A percentile compares a stretch with the other conserved stretches of the same genome.
Conservation (phyloP, 495 filamentous ascomycete species). For the Usnea hakonensis region DNA sequence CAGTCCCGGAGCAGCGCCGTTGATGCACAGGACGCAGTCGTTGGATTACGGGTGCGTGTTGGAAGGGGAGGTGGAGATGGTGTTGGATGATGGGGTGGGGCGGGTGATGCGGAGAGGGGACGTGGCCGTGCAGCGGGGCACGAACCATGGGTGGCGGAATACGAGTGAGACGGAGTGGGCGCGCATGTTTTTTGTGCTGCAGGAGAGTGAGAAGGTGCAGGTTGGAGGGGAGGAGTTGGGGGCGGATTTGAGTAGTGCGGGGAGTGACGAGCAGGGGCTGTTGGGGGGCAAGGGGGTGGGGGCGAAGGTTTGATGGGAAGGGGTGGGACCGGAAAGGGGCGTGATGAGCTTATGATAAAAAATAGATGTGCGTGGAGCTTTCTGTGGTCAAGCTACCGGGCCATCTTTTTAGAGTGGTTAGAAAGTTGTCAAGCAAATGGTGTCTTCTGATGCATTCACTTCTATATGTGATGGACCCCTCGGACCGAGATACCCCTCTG, state of each 20-base stretch:
- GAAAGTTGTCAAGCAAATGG: background rate
- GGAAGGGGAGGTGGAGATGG: conserved; percentile 61
- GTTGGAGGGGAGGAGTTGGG: conserved; percentile 31
- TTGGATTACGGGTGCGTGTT: conserved; percentile 72
- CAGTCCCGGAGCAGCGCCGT: conserved; percentile 16
- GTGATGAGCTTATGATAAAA: background rate
- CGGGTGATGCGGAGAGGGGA: conserved; percentile 53
- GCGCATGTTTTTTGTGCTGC: conserved; percentile 50
- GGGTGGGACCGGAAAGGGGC: background rate
- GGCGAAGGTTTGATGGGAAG: conserved; percentile 4
- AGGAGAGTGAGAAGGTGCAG: conserved; percentile 29
- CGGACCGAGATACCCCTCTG: background rate
- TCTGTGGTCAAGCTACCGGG: too few relatives aligned
- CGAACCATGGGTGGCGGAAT: conserved; percentile 64
- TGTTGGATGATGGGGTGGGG: conserved; percentile 53
- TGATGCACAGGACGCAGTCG: conserved; percentile 63
- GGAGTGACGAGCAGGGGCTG: conserved; percentile 13
- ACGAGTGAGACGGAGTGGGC: conserved; percentile 46
- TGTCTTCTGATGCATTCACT: background rate
- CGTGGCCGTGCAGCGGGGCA: conserved; percentile 55
- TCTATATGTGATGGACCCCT: background rate
- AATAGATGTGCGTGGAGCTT: background rate
- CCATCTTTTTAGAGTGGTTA: background rate
- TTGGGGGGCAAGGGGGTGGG: background rate
- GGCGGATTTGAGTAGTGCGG: conserved; percentile 36